Conservation (phyloP, 73 alveolate species). For the Tetrahymena borealis region DNA sequence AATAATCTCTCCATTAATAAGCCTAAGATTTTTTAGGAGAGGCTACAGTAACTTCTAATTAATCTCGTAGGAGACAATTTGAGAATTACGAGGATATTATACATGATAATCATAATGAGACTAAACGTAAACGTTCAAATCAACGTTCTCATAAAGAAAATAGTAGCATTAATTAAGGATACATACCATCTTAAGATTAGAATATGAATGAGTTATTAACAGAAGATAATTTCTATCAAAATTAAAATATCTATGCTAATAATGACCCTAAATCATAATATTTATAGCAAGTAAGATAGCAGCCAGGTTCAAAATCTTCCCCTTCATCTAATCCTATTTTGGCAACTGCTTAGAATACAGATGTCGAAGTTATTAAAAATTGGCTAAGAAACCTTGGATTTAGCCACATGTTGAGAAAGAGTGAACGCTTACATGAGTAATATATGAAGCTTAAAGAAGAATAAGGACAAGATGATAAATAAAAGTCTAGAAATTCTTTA, state of each 20-base stretch:
- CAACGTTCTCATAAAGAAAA: background rate
- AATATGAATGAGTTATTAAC: background rate
- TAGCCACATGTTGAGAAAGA: background rate
- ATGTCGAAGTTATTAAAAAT: background rate
- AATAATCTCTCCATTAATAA: background rate
- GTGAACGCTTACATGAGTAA: background rate
- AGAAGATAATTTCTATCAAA: background rate
- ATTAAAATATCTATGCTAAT: background rate
- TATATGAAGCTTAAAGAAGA: background rate
- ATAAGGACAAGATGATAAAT: background rate
- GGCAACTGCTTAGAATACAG: background rate
- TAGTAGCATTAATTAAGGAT: background rate
- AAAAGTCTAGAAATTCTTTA: background rate
- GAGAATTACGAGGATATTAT: background rate
- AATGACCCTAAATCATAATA: background rate
- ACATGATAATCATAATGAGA: background rate
- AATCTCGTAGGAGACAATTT: background rate
- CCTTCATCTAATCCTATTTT: background rate
- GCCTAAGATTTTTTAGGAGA: background rate
- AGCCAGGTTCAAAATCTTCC: background rate
- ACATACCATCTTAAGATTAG: background rate
- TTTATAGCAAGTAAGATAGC: background rate
- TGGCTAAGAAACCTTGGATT: background rate
- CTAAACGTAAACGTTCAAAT: background rate
- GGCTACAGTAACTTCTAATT: background rate